A percentile compares a stretch with the other conserved stretches of the same genome.
These are phyloP conservation scores for Kandelia obovata DNA, from an alignment of 345 rosid genomes.

Conservation along the genomic window DNA sequence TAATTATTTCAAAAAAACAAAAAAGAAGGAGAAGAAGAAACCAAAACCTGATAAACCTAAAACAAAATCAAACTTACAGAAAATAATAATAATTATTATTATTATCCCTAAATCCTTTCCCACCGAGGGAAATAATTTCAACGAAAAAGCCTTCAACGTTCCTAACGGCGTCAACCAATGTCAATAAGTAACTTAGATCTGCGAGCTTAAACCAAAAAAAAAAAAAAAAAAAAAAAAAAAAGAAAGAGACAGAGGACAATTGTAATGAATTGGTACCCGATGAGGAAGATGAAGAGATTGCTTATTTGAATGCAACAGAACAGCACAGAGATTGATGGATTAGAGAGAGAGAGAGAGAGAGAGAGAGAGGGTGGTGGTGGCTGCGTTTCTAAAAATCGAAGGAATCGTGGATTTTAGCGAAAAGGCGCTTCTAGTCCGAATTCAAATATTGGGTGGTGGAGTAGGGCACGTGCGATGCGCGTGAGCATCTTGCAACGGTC, in stretches of 20 bases:
- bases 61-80: no score
- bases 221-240: no score
- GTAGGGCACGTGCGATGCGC: conserved; percentile 17
- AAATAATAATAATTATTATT: no score
- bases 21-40: background rate
- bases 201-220: background rate
- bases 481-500: conserved; percentile 11
- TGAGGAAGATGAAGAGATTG: background rate
- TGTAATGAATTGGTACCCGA: background rate
- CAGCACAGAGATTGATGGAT: background rate
- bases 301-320: background rate
- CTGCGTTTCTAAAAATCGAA: background rate
- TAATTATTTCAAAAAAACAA: background rate
- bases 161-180: background rate
- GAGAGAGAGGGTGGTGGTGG: no score
- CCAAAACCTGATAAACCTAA: background rate
- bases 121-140: background rate
- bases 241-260: no score
- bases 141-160: background rate
- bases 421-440: conserved; percentile 22
- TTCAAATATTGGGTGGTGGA: conserved; percentile 21
- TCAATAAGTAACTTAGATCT: background rate
- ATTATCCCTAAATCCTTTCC: no score
- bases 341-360: background rate
- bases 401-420: conserved; percentile 5